These are phyloP conservation scores for Salix viminalis DNA, from an alignment of 345 rosid genomes.

Conservation along the genomic window DNA sequence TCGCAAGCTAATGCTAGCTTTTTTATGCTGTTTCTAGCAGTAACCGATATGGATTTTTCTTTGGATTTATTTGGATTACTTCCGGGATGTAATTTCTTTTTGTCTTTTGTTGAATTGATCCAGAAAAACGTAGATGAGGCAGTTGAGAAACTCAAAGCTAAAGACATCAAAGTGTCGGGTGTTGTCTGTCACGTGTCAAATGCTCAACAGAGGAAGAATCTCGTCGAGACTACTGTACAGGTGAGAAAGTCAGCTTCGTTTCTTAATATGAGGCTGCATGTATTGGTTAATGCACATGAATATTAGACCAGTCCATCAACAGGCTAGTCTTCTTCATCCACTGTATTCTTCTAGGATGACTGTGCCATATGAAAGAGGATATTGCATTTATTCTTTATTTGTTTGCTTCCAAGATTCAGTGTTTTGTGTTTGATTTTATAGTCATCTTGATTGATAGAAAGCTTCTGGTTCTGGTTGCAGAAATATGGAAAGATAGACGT, in stretches of 20 bases:
- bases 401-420: too few relatives aligned
- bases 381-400: too few relatives aligned
- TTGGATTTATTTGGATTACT: background rate
- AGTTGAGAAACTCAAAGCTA: conserved; percentile 54
- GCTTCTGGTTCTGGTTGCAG: conserved; percentile 35
- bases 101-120: conserved; percentile 4
- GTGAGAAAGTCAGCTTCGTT: conserved; percentile 26
- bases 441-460: background rate
- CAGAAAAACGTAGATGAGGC: conserved; percentile 88
- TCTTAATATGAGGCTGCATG: too few relatives aligned
- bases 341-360: too few relatives aligned
- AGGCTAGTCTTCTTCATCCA: too few relatives aligned
- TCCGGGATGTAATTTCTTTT: background rate
- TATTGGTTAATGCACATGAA: too few relatives aligned
- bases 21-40: too few relatives aligned
- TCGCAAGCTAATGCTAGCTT: too few relatives aligned
- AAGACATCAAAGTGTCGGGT: conserved; percentile 73
- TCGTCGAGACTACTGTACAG: conserved; percentile 59
- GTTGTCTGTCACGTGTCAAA: conserved; percentile 86
- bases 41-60: too few relatives aligned
- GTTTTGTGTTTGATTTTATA: too few relatives aligned
- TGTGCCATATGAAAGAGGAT: too few relatives aligned
- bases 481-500: conserved; percentile 76
- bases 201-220: conserved; percentile 67
- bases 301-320: too few relatives aligned